Evolutionary conservation across 441 rosid species (phyloP), one percentile per base, ranked within the genome.

Genomic region (Daphne laureola): DNA sequence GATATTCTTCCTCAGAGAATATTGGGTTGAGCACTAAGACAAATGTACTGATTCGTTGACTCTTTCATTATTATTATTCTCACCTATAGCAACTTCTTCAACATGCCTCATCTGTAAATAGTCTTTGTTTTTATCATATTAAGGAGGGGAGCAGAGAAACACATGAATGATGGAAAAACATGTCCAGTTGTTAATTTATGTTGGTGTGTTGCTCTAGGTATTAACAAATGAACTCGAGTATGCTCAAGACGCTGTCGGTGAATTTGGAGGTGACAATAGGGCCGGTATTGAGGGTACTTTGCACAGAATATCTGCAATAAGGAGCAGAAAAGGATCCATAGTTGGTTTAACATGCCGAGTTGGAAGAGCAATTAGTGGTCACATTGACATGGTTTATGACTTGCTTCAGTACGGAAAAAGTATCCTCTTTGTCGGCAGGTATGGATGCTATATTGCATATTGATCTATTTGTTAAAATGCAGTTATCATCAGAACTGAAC

Each of bases 401-500:
- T 67, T 84, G 38, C 86, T 84, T 59, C 83, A 64, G 55, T 84
- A 66, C 53, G 83, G 79, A 51, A 77, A 77, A 63, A 79, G 85
- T 66, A 84, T 81, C 70, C 62, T 84, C 76, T 84, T 84, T 23
- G 80, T 84, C 57, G 87, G 91, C 62, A 66, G 87, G 87, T 78
- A 72, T 49, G 50, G 54, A 16, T 54, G 43, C 8, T 64, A 40
- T 38, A 35, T 2, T 50, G 38, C 38, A 31, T 18, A 14, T 48
- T n/a, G 9, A 35, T 11, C 15, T 16, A 51, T 12, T 17, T 14
- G 8, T 26, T 3, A n/a, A 8, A 26, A 31, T 11, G 25, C 53
- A 35, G 49, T 17, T n/a, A 16, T 45, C 16, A 45, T 21, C 15
- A 45, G 4, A 12, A 12, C 16, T 43, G 46, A 31, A 12, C 2